Percentiles rank a stretch among this genome's conserved stretches.
phyloP scores from a whole-genome alignment of 2,329 filamentous ascomycete genomes.

The Fusarium fujikuroi region DNA sequence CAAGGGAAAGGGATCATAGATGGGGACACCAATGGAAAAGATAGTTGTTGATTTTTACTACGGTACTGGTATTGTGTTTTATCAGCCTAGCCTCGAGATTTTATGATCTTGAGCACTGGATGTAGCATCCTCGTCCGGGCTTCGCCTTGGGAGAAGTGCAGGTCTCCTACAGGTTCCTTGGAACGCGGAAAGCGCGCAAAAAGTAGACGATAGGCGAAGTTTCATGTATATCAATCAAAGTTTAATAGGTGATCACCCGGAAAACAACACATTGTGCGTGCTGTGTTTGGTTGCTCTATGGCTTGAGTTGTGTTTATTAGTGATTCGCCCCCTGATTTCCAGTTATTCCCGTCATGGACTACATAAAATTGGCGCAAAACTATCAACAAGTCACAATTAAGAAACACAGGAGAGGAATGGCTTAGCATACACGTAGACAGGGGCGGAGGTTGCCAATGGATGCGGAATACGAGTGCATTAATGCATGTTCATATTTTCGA shows the following conservation, averaged over 20 bases:
- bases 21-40: slow-evolving; percentile 12
- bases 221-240: slow-evolving; percentile 27
- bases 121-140: not conserved
- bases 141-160: slow-evolving; percentile 47
- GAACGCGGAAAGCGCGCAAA: slow-evolving; percentile 9
- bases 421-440: not conserved
- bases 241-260: slow-evolving; percentile 12
- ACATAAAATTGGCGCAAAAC: not conserved
- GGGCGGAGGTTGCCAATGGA: slow-evolving; percentile 20
- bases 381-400: not conserved
- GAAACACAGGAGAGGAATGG: not conserved
- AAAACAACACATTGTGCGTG: slow-evolving; percentile 13
- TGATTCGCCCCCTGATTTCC: not conserved
- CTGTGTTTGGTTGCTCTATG: not conserved
- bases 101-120: slow-evolving; percentile 15
- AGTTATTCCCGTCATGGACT: not conserved
- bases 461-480: slow-evolving; percentile 44
- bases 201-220: slow-evolving; percentile 23
- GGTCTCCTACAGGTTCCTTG: slow-evolving; percentile 42
- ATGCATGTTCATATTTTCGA: slow-evolving; percentile 50
- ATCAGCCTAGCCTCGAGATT: slow-evolving; percentile 20
- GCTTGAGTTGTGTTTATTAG: not conserved
- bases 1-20: slow-evolving; percentile 30
- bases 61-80: slow-evolving; percentile 14
- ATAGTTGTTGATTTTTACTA: slow-evolving; percentile 12